Conservation (phyloP, 192 early-diverging fungal genomes). For the Chytriomyces sp. region DNA sequence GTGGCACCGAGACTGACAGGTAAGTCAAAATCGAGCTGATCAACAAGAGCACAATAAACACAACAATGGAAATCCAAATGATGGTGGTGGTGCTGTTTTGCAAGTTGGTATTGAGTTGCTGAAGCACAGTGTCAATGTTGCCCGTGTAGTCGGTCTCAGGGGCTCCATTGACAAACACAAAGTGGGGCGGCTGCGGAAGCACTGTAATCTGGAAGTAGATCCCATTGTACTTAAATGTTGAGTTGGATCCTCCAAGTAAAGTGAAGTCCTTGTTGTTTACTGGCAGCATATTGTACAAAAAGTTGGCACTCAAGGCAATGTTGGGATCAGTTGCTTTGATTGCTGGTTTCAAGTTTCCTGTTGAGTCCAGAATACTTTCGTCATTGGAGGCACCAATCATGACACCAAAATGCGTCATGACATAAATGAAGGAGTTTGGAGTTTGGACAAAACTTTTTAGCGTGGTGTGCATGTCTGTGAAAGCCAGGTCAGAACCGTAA, state of each 20-base stretch:
- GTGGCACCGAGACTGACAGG: not conserved
- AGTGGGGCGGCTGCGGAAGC: not conserved
- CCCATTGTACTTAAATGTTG: not conserved
- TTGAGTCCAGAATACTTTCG: not conserved
- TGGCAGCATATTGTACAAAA: not conserved
- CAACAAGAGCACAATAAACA: not conserved
- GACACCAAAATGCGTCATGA: not conserved
- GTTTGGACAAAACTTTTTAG: not conserved
- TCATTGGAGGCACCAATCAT: not conserved
- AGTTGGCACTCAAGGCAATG: not conserved
- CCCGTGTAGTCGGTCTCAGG: not conserved
- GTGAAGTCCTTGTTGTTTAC: not conserved
- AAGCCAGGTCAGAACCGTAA: not conserved
- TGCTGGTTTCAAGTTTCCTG: not conserved
- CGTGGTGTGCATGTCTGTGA: not conserved
- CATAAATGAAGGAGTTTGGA: not conserved
- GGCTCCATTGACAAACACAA: not conserved
- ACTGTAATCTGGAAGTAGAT: not conserved
- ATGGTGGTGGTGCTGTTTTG: not conserved
- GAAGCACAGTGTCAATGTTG: not conserved
- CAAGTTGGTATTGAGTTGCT: not conserved
- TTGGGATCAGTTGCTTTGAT: not conserved
- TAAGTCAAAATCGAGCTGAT: not conserved
- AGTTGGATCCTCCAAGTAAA: not conserved
- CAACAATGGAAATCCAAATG: not conserved